Conservation (phyloP, 768 basidiomycete species). For the Mycena rosella region DNA sequence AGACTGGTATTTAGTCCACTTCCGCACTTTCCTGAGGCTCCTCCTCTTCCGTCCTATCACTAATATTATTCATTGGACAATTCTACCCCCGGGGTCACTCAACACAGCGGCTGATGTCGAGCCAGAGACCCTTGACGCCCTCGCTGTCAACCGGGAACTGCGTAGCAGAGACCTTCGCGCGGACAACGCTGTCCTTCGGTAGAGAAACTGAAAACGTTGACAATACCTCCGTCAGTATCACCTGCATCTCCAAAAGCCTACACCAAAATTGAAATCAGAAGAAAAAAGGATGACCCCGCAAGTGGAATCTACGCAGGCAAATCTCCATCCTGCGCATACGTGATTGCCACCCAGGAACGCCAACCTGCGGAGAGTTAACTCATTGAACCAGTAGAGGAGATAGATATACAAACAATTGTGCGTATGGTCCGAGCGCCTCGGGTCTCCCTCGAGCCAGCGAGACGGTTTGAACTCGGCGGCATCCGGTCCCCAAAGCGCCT, state of each 20-base stretch:
- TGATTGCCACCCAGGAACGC: constrained; percentile 11
- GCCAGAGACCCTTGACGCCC: constrained; percentile 16
- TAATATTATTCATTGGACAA: too few species aligned
- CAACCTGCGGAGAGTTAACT: constrained; percentile 11
- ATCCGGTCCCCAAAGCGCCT: constrained; percentile 31
- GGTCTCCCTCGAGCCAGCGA: constrained; percentile 22
- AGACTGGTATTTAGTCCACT: too few species aligned
- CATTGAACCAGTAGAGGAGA: not conserved
- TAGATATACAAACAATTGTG: constrained; percentile 26
- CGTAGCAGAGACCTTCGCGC: constrained; percentile 10
- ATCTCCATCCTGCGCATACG: constrained; percentile 25
- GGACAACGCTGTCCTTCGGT: constrained; percentile 14
- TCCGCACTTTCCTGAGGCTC: too few species aligned
- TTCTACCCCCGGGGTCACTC: too few species aligned
- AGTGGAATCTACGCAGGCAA: constrained; percentile 17
- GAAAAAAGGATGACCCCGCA: not conserved
- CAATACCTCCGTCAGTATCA: constrained; percentile 19
- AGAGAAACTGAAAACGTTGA: constrained; percentile 24
- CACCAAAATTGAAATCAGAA: not conserved
- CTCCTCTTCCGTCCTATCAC: too few species aligned
- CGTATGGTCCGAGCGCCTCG: constrained; percentile 29
- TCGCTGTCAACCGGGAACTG: constrained; percentile 25
- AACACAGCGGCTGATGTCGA: not conserved
- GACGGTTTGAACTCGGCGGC: constrained; percentile 28
- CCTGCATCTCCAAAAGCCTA: constrained; percentile 28